Evolutionary conservation across 805 yeast species (phyloP), one percentile per base, ranked within the genome.

Genomic region (Saccharomycopsis fermentans): DNA sequence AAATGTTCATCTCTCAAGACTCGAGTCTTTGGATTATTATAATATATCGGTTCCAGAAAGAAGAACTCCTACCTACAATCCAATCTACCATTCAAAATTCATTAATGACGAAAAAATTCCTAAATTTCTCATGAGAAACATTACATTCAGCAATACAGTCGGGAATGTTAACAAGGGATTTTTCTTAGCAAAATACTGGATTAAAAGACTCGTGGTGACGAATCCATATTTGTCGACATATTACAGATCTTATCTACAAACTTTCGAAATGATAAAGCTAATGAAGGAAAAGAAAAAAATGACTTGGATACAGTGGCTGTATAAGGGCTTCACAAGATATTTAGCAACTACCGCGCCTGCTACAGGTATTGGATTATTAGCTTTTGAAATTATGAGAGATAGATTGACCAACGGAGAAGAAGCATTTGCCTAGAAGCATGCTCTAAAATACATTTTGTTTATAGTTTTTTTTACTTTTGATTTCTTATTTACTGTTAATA

Each of bases 341-440:
- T 86, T 96, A 0, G 66, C 87, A 54, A 79, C 89, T 0, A 82
- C 87, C 1, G 81, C 91, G 51, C 98, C 98, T 0, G 89, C 96
- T 1, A 88, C 97, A 0, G 86, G 95, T 48, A 80, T 90, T 48
- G 97, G 96, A 0, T 74, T 92, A 40, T 73, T 92, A 54, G 89
- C 89, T 16, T 82, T 92, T 69, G 97, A 92, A 70, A 84, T 88
- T 21, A 78, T 88, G 78, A 76, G 97, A 68, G 74, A 66, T 12
- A 70, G 66, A 47, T 58, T 73, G 17, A 55, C 54, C 37, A 52
- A 34, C 12, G 37, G 48, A 11, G 55, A 50, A 14, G 60, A 55
- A 16, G 47, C 34, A 4, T 27, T 54, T 8, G 40, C 55, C 12
- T 34, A 19, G 21, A 27, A 52, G 35, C 2, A 19, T 34, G 9